phyloP scores from a whole-genome alignment of 345 rosid genomes.

The Acer campestre region DNA sequence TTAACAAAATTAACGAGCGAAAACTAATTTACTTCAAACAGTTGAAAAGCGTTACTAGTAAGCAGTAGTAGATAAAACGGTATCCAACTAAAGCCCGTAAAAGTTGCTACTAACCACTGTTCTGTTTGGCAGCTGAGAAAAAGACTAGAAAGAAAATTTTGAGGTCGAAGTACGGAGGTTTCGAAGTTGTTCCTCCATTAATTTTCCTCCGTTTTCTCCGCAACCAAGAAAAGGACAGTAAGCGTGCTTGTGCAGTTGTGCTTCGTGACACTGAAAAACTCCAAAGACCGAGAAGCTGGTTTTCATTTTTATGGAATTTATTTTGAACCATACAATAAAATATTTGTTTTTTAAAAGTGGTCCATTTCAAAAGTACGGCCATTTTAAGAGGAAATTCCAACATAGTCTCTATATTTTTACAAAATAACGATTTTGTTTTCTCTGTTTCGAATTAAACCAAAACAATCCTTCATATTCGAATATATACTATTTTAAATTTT shows the following conservation, averaged over 20 bases:
- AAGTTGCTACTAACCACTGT: constrained; percentile 1
- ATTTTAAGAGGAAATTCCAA: too few relatives aligned
- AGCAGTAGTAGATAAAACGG: background rate
- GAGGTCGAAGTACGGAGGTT: background rate
- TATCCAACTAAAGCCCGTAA: background rate
- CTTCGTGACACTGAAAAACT: background rate
- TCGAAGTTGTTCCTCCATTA: background rate
- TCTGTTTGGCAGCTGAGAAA: constrained; percentile 6
- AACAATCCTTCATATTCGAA: too few relatives aligned
- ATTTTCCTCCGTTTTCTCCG: background rate
- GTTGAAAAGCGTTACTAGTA: background rate
- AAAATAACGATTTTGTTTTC: too few relatives aligned
- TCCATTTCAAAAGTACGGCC: too few relatives aligned
- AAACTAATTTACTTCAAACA: background rate
- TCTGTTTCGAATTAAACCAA: too few relatives aligned
- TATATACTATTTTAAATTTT: too few relatives aligned
- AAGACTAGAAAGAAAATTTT: background rate
- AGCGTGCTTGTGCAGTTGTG: background rate
- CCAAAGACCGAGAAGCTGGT: background rate
- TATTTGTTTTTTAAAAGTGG: too few relatives aligned
- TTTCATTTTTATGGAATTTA: too few relatives aligned
- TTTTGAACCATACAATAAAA: too few relatives aligned
- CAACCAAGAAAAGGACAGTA: background rate
- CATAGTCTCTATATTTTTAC: too few relatives aligned
- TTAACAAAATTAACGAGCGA: too few relatives aligned